A percentile compares a stretch with the other conserved stretches of the same genome.
phyloP scores from a whole-genome alignment of 2,329 filamentous ascomycete species.

The Dothistroma pini region DNA sequence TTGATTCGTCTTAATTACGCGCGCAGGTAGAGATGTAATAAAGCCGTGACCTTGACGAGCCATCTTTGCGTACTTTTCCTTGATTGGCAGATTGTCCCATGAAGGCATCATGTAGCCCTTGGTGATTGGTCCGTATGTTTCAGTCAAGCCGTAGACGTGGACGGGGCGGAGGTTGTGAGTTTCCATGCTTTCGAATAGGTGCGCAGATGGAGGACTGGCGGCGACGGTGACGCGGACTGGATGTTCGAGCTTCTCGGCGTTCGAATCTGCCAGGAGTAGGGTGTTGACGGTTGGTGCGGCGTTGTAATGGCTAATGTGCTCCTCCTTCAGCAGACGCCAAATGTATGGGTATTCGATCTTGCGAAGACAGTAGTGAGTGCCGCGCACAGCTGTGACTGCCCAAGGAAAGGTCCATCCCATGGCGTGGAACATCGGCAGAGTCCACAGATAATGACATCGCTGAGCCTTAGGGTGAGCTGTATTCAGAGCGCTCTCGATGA shows the following conservation, averaged over 20 bases:
- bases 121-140: constrained; percentile 94
- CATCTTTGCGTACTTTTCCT: constrained; percentile 85
- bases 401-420: constrained; percentile 48
- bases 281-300: constrained; percentile 97
- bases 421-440: constrained; percentile 78
- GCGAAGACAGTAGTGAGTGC: constrained; percentile 90
- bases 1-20: constrained; percentile 76
- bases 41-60: constrained; percentile 92
- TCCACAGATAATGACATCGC: constrained; percentile 60
- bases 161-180: constrained; percentile 81
- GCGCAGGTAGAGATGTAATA: constrained; percentile 72
- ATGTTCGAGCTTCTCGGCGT: constrained; percentile 67
- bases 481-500: constrained; percentile 86
- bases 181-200: constrained; percentile 92
- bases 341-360: constrained; percentile 95
- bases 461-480: constrained; percentile 24
- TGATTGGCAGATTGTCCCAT: constrained; percentile 70
- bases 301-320: constrained; percentile 90
- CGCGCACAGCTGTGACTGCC: constrained; percentile 86
- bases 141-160: constrained; percentile 82
- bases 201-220: constrained; percentile 81
- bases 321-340: constrained; percentile 81
- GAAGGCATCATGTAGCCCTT: constrained; percentile 84
- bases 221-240: constrained; percentile 87
- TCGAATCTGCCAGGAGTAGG: constrained; percentile 73